These are phyloP conservation scores for Miamiensis avidus DNA, from an alignment of 169 alveolate species.

Conservation along the genomic window DNA sequence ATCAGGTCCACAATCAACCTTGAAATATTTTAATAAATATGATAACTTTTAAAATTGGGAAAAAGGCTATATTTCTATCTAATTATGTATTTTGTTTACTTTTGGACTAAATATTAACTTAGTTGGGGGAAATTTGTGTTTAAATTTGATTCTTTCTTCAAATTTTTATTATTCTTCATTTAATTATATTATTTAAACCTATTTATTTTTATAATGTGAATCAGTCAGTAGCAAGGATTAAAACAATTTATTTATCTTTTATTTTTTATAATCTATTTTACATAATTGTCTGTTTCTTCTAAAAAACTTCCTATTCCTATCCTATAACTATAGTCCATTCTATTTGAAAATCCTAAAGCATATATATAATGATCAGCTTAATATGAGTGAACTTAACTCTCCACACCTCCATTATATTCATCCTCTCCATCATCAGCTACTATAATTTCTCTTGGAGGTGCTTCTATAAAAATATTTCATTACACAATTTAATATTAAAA, in stretches of 20 bases:
- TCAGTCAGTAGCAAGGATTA: not conserved
- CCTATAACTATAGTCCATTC: conserved; percentile 41
- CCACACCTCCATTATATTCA: no score
- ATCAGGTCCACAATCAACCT: conserved; percentile 35
- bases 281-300: conserved; percentile 61
- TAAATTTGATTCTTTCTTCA: conserved; percentile 47
- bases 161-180: conserved; percentile 49
- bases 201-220: not conserved
- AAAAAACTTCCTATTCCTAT: conserved; percentile 64
- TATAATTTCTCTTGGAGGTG: no score
- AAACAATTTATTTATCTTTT: not conserved
- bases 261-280: not conserved
- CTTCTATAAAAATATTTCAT: no score
- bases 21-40: not conserved
- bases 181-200: conserved; percentile 51
- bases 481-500: no score
- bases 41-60: not conserved
- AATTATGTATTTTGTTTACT: conserved; percentile 13
- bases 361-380: conserved; percentile 66
- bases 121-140: conserved; percentile 84
- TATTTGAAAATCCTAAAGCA: conserved; percentile 66
- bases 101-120: conserved; percentile 85
- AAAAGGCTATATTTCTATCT: not conserved
- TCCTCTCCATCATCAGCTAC: no score
- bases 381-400: conserved; percentile 60